These are phyloP conservation scores for Barnettozyma vustinii DNA, from an alignment of 805 yeast genomes.

Conservation along the genomic window DNA sequence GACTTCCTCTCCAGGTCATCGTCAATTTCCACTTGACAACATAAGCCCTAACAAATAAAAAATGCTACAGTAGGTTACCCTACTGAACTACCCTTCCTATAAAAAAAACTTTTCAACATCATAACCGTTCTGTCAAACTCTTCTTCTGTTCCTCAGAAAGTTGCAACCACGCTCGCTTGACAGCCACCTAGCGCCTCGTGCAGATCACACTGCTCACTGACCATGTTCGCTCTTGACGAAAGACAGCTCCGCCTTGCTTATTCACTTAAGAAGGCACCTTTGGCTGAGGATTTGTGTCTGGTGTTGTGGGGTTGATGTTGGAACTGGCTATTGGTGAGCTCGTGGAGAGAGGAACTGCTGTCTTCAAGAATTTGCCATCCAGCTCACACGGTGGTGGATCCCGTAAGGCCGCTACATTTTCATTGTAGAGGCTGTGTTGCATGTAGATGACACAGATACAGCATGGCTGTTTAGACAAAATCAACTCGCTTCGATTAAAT, in stretches of 20 bases:
- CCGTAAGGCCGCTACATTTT: conserved; percentile 13
- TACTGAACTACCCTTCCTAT: background rate
- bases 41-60: background rate
- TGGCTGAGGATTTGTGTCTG: conserved; percentile 5
- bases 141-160: conserved; percentile 7
- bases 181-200: conserved; percentile 1
- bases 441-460: background rate
- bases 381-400: conserved; percentile 10
- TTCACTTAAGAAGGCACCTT: conserved; percentile 11
- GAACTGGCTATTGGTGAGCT: conserved; percentile 1
- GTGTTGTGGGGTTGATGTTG: conserved; percentile 3
- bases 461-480: background rate
- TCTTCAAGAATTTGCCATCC: conserved; percentile 10
- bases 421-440: background rate
- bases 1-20: too few species aligned
- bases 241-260: conserved; percentile 11
- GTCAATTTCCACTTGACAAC: too few species aligned
- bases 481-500: background rate
- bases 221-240: background rate
- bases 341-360: conserved; percentile 11
- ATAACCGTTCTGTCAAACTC: too few species aligned
- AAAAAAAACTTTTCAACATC: background rate
- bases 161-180: conserved; percentile 10
- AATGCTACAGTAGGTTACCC: background rate
- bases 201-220: background rate